A percentile compares a stretch with the other conserved stretches of the same genome.
Conservation (phyloP, 768 basidiomycete species). For the Pleurotus tuoliensis region DNA sequence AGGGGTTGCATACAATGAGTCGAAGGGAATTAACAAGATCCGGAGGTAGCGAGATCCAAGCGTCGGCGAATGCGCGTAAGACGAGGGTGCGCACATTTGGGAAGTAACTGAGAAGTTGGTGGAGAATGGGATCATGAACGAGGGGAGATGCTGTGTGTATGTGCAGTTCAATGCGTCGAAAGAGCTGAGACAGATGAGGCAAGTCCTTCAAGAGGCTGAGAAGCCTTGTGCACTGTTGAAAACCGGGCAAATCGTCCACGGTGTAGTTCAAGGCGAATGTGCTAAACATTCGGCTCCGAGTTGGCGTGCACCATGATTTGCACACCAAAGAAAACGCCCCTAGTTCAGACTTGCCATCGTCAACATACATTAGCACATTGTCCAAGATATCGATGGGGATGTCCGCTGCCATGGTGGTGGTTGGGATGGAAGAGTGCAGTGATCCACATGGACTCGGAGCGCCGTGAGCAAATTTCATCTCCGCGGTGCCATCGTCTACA, state of each 20-base stretch:
- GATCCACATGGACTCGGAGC: too few species aligned
- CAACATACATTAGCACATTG: background rate
- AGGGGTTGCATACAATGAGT: background rate
- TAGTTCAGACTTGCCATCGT: background rate
- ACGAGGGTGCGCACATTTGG: background rate
- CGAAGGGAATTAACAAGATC: background rate
- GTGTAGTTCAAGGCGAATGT: background rate
- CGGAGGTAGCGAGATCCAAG: background rate
- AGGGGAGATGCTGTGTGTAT: background rate
- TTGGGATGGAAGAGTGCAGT: too few species aligned
- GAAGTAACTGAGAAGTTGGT: background rate
- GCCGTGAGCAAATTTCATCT: too few species aligned
- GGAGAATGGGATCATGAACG: background rate
- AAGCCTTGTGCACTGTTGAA: background rate
- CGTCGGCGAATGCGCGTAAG: background rate
- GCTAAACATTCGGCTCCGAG: background rate
- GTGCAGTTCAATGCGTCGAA: background rate
- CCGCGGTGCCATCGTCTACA: too few species aligned
- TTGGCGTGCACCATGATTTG: background rate
- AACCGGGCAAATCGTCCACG: background rate
- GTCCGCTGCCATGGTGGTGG: background rate
- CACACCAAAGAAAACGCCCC: background rate
- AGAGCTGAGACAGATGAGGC: background rate
- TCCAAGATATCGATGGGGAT: background rate
- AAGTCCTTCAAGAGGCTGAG: background rate